phyloP scores from a whole-genome alignment of 768 basidiomycete genomes.

The Lactarius indigo region DNA sequence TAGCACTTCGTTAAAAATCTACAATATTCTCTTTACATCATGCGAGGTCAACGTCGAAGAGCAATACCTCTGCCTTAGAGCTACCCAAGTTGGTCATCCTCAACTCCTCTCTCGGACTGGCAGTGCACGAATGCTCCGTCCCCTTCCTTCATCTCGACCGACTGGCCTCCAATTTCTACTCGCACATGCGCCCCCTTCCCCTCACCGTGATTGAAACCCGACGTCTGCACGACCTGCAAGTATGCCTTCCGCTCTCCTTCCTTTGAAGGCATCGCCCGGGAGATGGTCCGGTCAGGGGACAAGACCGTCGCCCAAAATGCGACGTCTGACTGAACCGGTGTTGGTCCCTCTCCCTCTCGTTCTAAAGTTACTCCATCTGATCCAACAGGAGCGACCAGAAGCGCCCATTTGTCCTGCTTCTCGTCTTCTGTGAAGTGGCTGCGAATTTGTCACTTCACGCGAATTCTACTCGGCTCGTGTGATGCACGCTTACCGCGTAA shows the following conservation, averaged over 20 bases:
- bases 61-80: slow-evolving; percentile 63
- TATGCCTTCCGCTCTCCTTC: slow-evolving; percentile 57
- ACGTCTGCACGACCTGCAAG: slow-evolving; percentile 81
- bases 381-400: slow-evolving; percentile 67
- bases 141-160: slow-evolving; percentile 70
- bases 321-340: slow-evolving; percentile 71
- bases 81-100: slow-evolving; percentile 63
- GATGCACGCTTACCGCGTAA: slow-evolving; percentile 52
- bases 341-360: slow-evolving; percentile 72
- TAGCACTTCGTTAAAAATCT: slow-evolving; percentile 24
- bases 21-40: background rate
- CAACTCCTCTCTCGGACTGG: slow-evolving; percentile 43
- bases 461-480: background rate
- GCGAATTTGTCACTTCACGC: background rate
- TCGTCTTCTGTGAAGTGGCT: slow-evolving; percentile 58
- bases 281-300: slow-evolving; percentile 49
- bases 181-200: slow-evolving; percentile 57
- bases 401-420: slow-evolving; percentile 43
- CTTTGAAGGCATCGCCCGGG: slow-evolving; percentile 42
- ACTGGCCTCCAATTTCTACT: slow-evolving; percentile 41
- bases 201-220: slow-evolving; percentile 65
- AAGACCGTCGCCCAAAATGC: slow-evolving; percentile 75
- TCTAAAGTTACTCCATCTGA: slow-evolving; percentile 50
- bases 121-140: slow-evolving; percentile 78
- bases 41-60: slow-evolving; percentile 66